Evolutionary conservation across 352 stramenopile genomes (phyloP).

Genomic region (Pythium periplocum): DNA sequence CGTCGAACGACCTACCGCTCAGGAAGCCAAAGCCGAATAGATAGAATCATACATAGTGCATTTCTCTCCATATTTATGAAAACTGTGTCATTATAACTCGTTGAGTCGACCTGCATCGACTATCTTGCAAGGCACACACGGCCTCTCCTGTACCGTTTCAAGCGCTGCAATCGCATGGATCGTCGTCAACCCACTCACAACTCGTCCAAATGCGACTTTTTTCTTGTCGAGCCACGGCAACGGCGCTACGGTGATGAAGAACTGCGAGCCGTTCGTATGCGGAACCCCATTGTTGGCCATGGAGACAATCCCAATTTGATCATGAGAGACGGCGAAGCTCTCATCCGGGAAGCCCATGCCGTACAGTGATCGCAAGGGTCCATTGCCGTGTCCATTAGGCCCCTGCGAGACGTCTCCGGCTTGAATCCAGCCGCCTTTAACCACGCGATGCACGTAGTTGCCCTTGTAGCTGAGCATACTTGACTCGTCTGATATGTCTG

Average conservation of each 20-base stretch:
- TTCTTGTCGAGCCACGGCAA: slow-evolving; percentile 62
- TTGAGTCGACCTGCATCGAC: slow-evolving; percentile 51
- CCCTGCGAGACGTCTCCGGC: slow-evolving; percentile 38
- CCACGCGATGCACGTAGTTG: slow-evolving; percentile 57
- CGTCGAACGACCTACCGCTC: slow-evolving; percentile 11
- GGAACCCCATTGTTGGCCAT: slow-evolving; percentile 95
- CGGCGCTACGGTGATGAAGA: slow-evolving; percentile 96
- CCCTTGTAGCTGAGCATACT: slow-evolving; percentile 43
- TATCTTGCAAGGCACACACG: slow-evolving; percentile 60
- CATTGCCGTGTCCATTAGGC: slow-evolving; percentile 26
- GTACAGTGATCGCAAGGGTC: slow-evolving; percentile 48
- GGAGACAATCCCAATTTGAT: slow-evolving; percentile 66
- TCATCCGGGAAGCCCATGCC: slow-evolving; percentile 65
- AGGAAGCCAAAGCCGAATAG: background rate
- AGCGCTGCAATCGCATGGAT: slow-evolving; percentile 45
- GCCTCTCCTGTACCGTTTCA: slow-evolving; percentile 47
- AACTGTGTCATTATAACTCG: slow-evolving; percentile 12
- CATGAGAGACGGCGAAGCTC: slow-evolving; percentile 64
- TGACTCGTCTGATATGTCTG: slow-evolving; percentile 33
- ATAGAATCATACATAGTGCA: too few relatives aligned
- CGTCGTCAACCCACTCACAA: slow-evolving; percentile 56
- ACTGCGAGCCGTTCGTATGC: slow-evolving; percentile 98
- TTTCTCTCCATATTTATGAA: background rate
- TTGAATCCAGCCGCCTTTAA: slow-evolving; percentile 70
- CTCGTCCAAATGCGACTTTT: slow-evolving; percentile 75